Evolutionary conservation across 192 early-diverging fungal genomes (phyloP), one percentile per base, ranked within the genome.

Genomic region (Umbelopsis ramanniana): DNA sequence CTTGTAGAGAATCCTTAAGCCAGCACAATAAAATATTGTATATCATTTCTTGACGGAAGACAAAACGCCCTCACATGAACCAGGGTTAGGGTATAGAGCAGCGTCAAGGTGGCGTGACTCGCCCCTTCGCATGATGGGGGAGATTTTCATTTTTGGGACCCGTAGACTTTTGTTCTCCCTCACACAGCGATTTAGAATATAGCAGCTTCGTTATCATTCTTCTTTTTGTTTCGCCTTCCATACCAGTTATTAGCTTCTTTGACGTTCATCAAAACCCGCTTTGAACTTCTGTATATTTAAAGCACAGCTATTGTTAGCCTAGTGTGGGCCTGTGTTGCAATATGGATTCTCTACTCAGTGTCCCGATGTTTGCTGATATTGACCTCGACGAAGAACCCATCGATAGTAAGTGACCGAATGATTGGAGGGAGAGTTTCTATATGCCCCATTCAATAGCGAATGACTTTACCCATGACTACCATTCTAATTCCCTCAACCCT

Each of bases 1-100:
- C 80, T 94, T 46, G 82, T 91, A 24, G 84, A 87, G 66, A 83
- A 85, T 68, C 76, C 83, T 70, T 66, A 50, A 72, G 17, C 14
- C 15, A 50, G n/a, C 15, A 19, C 26, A 63, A 63, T n/a, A 3
- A 37, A 35, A 37, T 29, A 29, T 29, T 29, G 29, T 29, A 29
- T 29, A 29, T 29, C 33, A 10, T 37, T 43, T 43, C 6, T 43
- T 12, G 40, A 11, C 40, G 6, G 40, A 11, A 63, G 17, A 19
- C 33, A 19, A 37, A 3, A 37, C 57, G 29, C 57, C 57, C 26
- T 29, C 57, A 19, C 33, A 29, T 63, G 57, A 35, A 63, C 26
- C 40, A 43, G 53, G 53, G 53, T 26, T 54, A 37, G 57, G 57
- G 57, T 38, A 29, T 37, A 11, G 14, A 26, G 0, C 15, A 15